Base-by-base conservation (phyloP, 805 yeast genomes). In the Wickerhamiella lipophila region DNA sequence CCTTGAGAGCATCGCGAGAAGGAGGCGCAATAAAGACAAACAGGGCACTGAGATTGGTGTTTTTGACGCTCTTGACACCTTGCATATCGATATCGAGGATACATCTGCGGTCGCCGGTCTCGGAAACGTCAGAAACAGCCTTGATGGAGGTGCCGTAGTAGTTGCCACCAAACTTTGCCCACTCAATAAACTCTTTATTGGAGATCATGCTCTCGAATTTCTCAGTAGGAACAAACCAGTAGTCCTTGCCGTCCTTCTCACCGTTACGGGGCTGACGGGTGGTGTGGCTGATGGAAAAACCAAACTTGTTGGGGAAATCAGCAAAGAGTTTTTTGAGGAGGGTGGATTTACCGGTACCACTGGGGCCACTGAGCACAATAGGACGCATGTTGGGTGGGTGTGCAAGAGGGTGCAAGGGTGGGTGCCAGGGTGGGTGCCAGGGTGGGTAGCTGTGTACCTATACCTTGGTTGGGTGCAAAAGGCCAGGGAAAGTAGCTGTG, bases 31-130 rank as follows among this genome's bases (percentile, higher is more conserved):
- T 65, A 62, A 92, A 92, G 57, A 92, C 69, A 66, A 65, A 92
- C 64, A 88, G 75, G 25, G 98, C 96, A 58, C 84, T 78, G 59
- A 92, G 73, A 56, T 77, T 76, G 15, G 95, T 77, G 49, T 77
- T 68, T 69, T 92, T 92, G 55, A 92, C 96, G 22, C 86, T 74
- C 69, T 83, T 81, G 60, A 92, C 98, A 56, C 99, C 99, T 70
- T 92, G 97, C 96, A 89, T 88, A 75, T 92, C 99, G 56, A 92
- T 92, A 68, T 92, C 99, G 63, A 92, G 73, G 54, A 92, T 80
- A 71, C 97, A 92, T 47, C 80, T 81, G 65, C 74, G 78, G 58
- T 86, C 83, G 52, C 73, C 64, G 47, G 67, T 66, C 25, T 55
- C 56, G 27, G 72, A 65, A 41, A 83, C 88, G 54, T 79, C 81